These are phyloP conservation scores for Kandelia obovata DNA, from an alignment of 345 rosid species.

Conservation along the genomic window DNA sequence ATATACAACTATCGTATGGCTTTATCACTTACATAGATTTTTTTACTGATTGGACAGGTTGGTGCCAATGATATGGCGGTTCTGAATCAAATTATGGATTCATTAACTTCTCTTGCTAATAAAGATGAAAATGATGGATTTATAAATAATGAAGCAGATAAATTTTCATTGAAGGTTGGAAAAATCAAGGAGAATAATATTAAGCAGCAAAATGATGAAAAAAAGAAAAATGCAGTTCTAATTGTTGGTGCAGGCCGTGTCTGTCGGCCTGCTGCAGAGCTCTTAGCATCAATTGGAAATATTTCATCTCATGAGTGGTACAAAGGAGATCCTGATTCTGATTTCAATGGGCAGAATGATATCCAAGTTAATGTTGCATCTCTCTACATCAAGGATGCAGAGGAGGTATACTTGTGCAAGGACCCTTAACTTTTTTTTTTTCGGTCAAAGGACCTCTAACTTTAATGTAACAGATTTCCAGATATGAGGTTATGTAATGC, in stretches of 20 bases:
- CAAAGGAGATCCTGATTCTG: constrained; percentile 35
- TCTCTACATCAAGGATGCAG: constrained; percentile 82
- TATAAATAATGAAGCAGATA: constrained; percentile 31
- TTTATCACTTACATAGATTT: constrained; percentile 6
- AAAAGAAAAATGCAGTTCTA: constrained; percentile 48
- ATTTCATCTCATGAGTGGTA: constrained; percentile 40
- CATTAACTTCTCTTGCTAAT: constrained; percentile 76
- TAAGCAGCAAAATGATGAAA: constrained; percentile 30
- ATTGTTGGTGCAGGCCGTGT: constrained; percentile 95
- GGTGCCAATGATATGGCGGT: constrained; percentile 75
- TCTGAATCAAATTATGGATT: constrained; percentile 82
- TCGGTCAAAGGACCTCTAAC: not conserved
- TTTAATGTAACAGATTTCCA: not conserved
- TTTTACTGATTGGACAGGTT: constrained; percentile 52
- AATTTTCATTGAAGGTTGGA: constrained; percentile 48
- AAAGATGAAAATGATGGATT: constrained; percentile 34
- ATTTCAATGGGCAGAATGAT: constrained; percentile 40
- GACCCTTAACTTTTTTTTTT: not conserved
- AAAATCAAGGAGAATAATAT: constrained; percentile 44
- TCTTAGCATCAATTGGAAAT: constrained; percentile 61
- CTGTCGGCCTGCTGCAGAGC: constrained; percentile 78
- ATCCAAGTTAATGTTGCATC: constrained; percentile 79
- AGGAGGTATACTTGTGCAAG: constrained; percentile 55
- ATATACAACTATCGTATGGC: not conserved
- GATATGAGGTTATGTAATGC: not conserved